Percentiles rank a stretch among this genome's conserved stretches.
Conservation (phyloP, 345 rosid genomes). For the Ceriops zippeliana region DNA sequence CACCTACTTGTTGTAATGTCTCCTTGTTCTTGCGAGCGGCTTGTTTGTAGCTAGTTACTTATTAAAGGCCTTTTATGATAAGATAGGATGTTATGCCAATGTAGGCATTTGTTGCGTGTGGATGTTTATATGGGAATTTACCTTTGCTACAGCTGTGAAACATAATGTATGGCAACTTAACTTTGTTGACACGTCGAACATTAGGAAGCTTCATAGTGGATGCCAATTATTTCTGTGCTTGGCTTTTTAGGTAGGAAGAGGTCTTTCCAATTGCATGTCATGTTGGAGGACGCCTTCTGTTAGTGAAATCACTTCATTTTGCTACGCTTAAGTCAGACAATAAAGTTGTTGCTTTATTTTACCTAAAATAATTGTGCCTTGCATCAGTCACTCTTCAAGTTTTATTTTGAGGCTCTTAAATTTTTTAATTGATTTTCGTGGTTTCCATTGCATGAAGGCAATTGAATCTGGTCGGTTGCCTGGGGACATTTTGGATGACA, state of each 20-base stretch:
- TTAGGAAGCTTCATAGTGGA: too few relatives aligned
- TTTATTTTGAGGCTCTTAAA: background rate
- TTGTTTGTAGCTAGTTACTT: background rate
- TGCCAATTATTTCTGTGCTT: background rate
- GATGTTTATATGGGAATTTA: slow-evolving; percentile 1
- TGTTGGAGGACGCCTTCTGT: background rate
- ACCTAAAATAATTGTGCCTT: background rate
- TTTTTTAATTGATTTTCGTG: slow-evolving; percentile 5
- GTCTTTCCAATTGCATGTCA: background rate
- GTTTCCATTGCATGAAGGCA: slow-evolving; percentile 40
- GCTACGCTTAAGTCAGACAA: background rate
- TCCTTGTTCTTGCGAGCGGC: background rate
- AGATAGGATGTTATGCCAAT: slow-evolving; percentile 9
- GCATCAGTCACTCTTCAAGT: background rate
- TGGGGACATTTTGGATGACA: slow-evolving; percentile 68
- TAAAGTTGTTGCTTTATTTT: background rate
- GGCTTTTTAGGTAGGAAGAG: background rate
- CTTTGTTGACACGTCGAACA: too few relatives aligned
- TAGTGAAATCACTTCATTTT: background rate
- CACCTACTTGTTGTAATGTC: slow-evolving; percentile 13
- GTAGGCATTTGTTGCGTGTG: background rate
- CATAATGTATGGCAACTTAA: too few relatives aligned
- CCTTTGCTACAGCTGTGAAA: background rate
- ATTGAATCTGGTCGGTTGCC: slow-evolving; percentile 90
- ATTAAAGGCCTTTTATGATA: background rate